Evolutionary conservation across 768 basidiomycete species (phyloP).

Genomic region (Termitomyces sp.): DNA sequence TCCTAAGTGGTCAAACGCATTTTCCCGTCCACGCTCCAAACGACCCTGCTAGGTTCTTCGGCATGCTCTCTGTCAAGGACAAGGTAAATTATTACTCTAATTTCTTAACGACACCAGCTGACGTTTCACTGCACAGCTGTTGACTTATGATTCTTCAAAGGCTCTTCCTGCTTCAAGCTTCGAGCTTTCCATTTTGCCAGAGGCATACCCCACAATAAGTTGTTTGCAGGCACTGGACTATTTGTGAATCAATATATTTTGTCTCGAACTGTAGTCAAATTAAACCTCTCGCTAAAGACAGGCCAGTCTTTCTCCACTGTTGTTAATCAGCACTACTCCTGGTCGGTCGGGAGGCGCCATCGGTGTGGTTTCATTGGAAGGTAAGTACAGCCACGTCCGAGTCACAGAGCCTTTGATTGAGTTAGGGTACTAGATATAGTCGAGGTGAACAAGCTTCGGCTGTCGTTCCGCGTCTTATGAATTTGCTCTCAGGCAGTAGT

Average conservation of each 20-base stretch:
- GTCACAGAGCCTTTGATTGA: not conserved
- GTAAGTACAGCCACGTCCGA: not conserved
- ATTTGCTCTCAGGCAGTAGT: not conserved
- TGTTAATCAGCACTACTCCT: conserved; percentile 75
- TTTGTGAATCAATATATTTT: conserved; percentile 44
- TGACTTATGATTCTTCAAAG: conserved; percentile 81
- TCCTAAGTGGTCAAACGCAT: not conserved
- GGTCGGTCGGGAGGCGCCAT: conserved; percentile 79
- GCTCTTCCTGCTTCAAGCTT: conserved; percentile 70
- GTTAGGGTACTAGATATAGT: not conserved
- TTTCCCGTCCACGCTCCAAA: not conserved
- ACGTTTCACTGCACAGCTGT: conserved; percentile 43
- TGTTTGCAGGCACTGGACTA: conserved; percentile 95
- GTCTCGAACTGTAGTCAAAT: not conserved
- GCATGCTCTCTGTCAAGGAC: not conserved
- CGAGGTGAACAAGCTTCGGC: not conserved
- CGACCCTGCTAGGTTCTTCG: not conserved
- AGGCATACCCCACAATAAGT: conserved; percentile 82
- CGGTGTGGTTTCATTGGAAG: conserved; percentile 75
- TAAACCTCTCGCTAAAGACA: conserved; percentile 42
- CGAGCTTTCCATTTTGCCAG: conserved; percentile 77
- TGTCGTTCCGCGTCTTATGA: not conserved
- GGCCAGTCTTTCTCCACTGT: conserved; percentile 47
- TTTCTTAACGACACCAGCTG: not conserved
- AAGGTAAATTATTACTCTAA: not conserved